A percentile compares a stretch with the other conserved stretches of the same genome.
phyloP scores from a whole-genome alignment of 2,329 filamentous ascomycete species.

The Ascochyta lentis region DNA sequence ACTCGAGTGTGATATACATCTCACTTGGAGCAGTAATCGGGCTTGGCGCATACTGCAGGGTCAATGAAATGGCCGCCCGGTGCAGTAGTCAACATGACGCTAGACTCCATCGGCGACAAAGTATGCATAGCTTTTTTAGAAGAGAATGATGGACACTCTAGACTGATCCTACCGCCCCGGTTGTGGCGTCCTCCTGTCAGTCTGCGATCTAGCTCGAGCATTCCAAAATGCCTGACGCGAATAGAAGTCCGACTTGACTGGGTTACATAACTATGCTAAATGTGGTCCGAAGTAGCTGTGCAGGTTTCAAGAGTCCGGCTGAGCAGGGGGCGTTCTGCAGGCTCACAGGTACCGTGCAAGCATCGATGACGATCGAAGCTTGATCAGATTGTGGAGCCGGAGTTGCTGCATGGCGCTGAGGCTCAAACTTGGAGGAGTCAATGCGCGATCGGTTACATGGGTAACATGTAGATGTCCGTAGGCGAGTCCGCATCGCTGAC shows the following conservation, averaged over 20 bases:
- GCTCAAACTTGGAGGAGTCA: slow-evolving; percentile 32
- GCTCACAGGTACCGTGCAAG: slow-evolving; percentile 32
- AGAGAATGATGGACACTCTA: slow-evolving; percentile 18
- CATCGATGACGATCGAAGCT: slow-evolving; percentile 19
- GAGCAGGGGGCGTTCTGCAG: slow-evolving; percentile 38
- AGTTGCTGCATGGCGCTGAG: slow-evolving; percentile 24
- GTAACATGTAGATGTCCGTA: slow-evolving; percentile 17
- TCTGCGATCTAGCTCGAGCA: slow-evolving; percentile 25
- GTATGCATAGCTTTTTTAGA: slow-evolving; percentile 25
- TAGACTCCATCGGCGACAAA: slow-evolving; percentile 26
- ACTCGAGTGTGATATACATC: slow-evolving; percentile 36
- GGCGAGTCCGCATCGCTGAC: background rate
- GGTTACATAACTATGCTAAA: slow-evolving; percentile 25
- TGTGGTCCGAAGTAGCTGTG: slow-evolving; percentile 32
- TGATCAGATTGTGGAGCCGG: slow-evolving; percentile 18
- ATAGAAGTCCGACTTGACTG: slow-evolving; percentile 19
- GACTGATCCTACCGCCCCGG: slow-evolving; percentile 20
- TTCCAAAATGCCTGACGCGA: slow-evolving; percentile 19
- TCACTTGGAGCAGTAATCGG: slow-evolving; percentile 24
- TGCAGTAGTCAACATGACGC: slow-evolving; percentile 31
- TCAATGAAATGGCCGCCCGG: slow-evolving; percentile 33
- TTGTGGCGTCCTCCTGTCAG: slow-evolving; percentile 14
- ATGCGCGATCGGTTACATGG: slow-evolving; percentile 30
- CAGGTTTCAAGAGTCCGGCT: slow-evolving; percentile 37
- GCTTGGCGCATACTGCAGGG: slow-evolving; percentile 26